phyloP scores from a whole-genome alignment of 2,329 filamentous ascomycete species.

The Cladophialophora carrionii region DNA sequence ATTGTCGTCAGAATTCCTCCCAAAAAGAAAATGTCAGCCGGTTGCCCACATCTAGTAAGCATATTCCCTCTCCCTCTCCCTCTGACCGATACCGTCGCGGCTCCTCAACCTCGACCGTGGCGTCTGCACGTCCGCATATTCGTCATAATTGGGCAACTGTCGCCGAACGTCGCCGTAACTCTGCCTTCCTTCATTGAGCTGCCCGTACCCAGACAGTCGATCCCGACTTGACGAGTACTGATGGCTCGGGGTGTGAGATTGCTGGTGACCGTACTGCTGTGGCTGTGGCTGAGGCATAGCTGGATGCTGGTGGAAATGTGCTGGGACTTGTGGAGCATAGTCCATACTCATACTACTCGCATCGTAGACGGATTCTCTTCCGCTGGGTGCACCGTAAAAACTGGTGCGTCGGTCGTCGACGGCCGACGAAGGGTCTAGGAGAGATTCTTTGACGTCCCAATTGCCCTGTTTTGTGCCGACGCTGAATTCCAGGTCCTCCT shows the following conservation, averaged over 20 bases:
- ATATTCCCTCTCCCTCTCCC: constrained; percentile 29
- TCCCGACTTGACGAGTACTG: constrained; percentile 26
- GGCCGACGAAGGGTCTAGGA: constrained; percentile 60
- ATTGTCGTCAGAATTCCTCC: constrained; percentile 6
- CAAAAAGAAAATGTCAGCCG: neutral
- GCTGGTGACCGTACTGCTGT: neutral
- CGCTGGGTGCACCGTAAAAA: constrained; percentile 23
- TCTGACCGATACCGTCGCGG: constrained; percentile 10
- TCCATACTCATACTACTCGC: constrained; percentile 49
- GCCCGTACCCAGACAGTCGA: constrained; percentile 25
- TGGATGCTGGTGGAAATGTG: constrained; percentile 21
- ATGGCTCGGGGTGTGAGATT: constrained; percentile 3
- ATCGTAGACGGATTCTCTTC: constrained; percentile 67
- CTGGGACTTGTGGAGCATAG: constrained; percentile 26
- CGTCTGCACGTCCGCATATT: constrained; percentile 28
- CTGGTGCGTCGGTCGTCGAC: constrained; percentile 64
- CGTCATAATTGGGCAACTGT: constrained; percentile 30
- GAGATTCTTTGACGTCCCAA: constrained; percentile 95
- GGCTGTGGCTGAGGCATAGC: constrained; percentile 6
- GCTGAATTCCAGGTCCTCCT: constrained; percentile 96
- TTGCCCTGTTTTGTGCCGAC: constrained; percentile 94
- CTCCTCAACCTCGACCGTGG: constrained; percentile 17
- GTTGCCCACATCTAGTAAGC: constrained; percentile 18
- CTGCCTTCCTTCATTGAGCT: constrained; percentile 24
- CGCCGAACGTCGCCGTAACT: constrained; percentile 35